These are phyloP conservation scores for Cyphellophora attinorum DNA, from an alignment of 2,329 filamentous ascomycete genomes.

Conservation along the genomic window DNA sequence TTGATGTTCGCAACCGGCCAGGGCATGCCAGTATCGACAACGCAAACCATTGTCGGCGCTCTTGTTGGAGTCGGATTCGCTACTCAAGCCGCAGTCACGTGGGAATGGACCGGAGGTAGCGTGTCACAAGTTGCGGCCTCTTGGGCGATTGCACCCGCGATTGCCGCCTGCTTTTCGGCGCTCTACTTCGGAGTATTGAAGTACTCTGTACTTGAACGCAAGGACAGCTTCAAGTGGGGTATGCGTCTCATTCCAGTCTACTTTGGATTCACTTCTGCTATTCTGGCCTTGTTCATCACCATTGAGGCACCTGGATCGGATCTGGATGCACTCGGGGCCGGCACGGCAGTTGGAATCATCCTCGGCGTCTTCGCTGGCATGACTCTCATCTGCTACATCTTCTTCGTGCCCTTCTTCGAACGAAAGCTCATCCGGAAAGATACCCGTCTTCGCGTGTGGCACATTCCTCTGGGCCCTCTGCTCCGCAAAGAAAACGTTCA, in stretches of 20 bases:
- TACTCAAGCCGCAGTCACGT: constrained; percentile 25
- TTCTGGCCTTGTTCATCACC: constrained; percentile 51
- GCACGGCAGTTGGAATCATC: constrained; percentile 21
- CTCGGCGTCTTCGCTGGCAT: constrained; percentile 25
- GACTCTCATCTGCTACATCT: constrained; percentile 22
- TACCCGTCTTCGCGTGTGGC: constrained; percentile 22
- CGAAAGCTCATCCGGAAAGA: constrained; percentile 25
- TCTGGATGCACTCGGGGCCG: constrained; percentile 22
- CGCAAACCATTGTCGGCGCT: constrained; percentile 30
- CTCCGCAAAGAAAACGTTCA: constrained; percentile 28
- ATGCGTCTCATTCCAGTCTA: constrained; percentile 41
- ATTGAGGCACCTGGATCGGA: constrained; percentile 30
- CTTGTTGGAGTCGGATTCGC: constrained; percentile 25
- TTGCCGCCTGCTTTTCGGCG: constrained; percentile 38
- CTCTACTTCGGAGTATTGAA: constrained; percentile 42
- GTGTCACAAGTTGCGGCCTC: constrained; percentile 39
- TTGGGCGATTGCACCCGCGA: constrained; percentile 40
- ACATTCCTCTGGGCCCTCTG: constrained; percentile 29
- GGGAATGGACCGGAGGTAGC: constrained; percentile 35
- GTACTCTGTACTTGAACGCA: constrained; percentile 39
- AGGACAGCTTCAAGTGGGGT: constrained; percentile 39
- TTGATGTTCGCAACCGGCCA: constrained; percentile 25
- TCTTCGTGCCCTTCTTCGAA: constrained; percentile 29
- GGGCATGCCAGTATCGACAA: constrained; percentile 34
- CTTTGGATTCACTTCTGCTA: constrained; percentile 37